Base-by-base conservation (phyloP, 108 stramenopile genomes). In the Cylindrotheca closterium region DNA sequence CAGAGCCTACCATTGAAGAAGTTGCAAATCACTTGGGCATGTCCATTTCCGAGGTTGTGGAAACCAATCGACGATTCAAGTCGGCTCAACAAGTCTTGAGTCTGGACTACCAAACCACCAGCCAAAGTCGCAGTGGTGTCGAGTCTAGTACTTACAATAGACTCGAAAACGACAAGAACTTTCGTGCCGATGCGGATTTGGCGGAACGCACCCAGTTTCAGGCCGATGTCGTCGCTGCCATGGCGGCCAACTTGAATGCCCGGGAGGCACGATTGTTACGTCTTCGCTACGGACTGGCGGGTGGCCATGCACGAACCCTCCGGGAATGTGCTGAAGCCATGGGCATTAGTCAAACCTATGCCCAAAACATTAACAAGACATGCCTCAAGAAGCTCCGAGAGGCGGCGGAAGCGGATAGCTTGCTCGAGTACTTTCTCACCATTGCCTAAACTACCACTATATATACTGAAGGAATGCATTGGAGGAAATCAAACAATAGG, bases 381-480 rank as follows among this genome's bases (percentile, higher is more conserved):
- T 89, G 87, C 73, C 64, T 94, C 60, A 78, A 80, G 50, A 91
- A 91, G 70, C 65, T 94, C 47, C 74, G 87, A 48, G 75, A 85
- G 65, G 92, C 92, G 3, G 74, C 77, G 30, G 82, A 90, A 30
- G 79, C 79, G 53, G 87, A 83, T 50, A 84, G 84, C 58, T 68
- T 93, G 47, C 79, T 90, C 65, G 89, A 93, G 56, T 93, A 93
- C 59, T 60, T 90, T 2, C 60, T 93, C 57, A 90, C 89, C 0
- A 80, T 93, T 47, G 87, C 87, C 4, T 92, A 81, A 73, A n/a
- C n/a, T n/a, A n/a, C n/a, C n/a, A n/a, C n/a, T n/a, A n/a, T n/a
- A n/a, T n/a, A n/a, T n/a, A n/a, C n/a, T n/a, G n/a, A n/a, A n/a
- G n/a, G n/a, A n/a, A n/a, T n/a, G n/a, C n/a, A n/a, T n/a, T n/a